Percentiles rank a stretch among this genome's conserved stretches.
phyloP scores from a whole-genome alignment of 139 green algal genomes.

The Picochlorum sp. region DNA sequence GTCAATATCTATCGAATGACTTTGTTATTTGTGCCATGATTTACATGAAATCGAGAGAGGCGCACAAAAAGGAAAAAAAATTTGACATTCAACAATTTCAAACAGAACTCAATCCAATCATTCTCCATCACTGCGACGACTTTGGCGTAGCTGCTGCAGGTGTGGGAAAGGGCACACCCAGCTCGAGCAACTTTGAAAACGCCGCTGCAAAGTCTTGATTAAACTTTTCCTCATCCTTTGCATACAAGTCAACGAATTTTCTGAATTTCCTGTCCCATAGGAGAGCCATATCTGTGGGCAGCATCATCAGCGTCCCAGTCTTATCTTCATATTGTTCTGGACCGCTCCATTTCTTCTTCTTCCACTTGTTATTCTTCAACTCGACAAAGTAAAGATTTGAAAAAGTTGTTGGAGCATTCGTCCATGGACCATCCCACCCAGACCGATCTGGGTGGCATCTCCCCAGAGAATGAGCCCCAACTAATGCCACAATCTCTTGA shows the following conservation, averaged over 20 bases:
- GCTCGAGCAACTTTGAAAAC: slow-evolving; percentile 34
- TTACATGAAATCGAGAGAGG: no score
- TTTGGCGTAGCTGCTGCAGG: neutral
- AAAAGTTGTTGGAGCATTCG: slow-evolving; percentile 72
- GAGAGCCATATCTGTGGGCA: slow-evolving; percentile 54
- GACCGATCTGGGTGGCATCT: slow-evolving; percentile 75
- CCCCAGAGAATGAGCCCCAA: slow-evolving; percentile 71
- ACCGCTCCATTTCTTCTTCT: slow-evolving; percentile 67
- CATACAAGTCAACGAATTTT: slow-evolving; percentile 48
- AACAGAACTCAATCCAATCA: no score
- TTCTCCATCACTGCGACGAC: no score
- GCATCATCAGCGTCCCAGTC: slow-evolving; percentile 76
- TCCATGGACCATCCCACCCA: slow-evolving; percentile 68
- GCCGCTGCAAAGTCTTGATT: slow-evolving; percentile 21
- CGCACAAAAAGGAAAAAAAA: neutral
- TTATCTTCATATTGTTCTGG: slow-evolving; percentile 76
- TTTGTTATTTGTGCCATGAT: neutral
- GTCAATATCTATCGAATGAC: neutral
- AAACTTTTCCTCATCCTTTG: slow-evolving; percentile 39
- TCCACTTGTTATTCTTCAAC: slow-evolving; percentile 68
- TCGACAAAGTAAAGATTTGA: slow-evolving; percentile 75
- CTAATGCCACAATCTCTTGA: slow-evolving; percentile 81
- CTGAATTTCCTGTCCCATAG: slow-evolving; percentile 66
- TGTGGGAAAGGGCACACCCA: slow-evolving; percentile 31
- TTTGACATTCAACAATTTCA: no score